A percentile compares a stretch with the other conserved stretches of the same genome.
Evolutionary conservation across 1,139 yeast genomes (phyloP).

Genomic region (Magnusiomyces clavatus): DNA sequence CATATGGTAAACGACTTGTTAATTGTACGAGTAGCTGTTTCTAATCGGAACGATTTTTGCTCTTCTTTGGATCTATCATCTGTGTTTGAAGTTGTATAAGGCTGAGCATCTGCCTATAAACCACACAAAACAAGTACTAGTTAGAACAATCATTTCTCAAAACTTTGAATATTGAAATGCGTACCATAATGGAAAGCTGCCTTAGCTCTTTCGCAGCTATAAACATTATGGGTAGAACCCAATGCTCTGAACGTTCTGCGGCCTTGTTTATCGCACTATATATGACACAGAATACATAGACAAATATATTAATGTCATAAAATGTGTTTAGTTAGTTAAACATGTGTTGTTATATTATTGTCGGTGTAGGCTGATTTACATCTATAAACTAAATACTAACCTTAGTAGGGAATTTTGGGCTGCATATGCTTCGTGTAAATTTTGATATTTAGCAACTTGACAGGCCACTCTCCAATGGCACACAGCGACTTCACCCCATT

Average conservation of each 20-base stretch:
- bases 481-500: slow-evolving; percentile 24
- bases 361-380: no score
- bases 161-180: slow-evolving; percentile 6
- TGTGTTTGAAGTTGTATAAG: not conserved
- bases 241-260: slow-evolving; percentile 54
- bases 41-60: not conserved
- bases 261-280: slow-evolving; percentile 38
- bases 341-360: no score
- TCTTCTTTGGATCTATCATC: not conserved
- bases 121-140: not conserved
- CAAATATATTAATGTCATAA: not conserved
- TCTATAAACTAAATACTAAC: slow-evolving; percentile 11
- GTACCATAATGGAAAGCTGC: slow-evolving; percentile 29
- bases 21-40: slow-evolving; percentile 32
- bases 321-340: no score
- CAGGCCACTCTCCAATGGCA: slow-evolving; percentile 26
- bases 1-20: slow-evolving; percentile 73
- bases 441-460: slow-evolving; percentile 20
- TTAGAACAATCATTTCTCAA: not conserved
- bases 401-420: slow-evolving; percentile 24
- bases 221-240: slow-evolving; percentile 60
- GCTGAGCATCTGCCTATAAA: not conserved
- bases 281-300: not conserved
- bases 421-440: slow-evolving; percentile 23
- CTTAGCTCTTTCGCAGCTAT: slow-evolving; percentile 50